Percentiles rank a stretch among this genome's conserved stretches.
Conservation (phyloP, 805 yeast species). For the Schwanniomyces occidentalis region DNA sequence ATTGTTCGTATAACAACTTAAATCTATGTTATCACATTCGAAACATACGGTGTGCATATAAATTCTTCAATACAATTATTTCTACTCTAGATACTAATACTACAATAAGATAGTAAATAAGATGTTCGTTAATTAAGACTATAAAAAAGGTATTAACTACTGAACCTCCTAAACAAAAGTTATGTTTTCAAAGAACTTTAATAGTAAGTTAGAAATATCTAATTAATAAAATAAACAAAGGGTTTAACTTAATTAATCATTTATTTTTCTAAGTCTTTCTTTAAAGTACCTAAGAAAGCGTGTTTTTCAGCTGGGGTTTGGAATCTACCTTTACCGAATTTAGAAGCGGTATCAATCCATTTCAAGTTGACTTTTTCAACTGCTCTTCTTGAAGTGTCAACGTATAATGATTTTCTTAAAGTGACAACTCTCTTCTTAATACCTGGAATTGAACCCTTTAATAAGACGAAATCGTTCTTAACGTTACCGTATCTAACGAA, state of each 20-base stretch:
- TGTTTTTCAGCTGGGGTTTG: slow-evolving; percentile 99
- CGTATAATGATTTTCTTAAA: slow-evolving; percentile 97
- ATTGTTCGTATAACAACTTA: too few species aligned
- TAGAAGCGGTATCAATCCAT: slow-evolving; percentile 99
- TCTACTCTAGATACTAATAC: too few species aligned
- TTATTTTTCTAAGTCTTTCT: slow-evolving; percentile 81
- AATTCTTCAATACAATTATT: too few species aligned
- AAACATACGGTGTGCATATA: too few species aligned
- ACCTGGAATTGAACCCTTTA: slow-evolving; percentile 99
- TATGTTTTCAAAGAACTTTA: too few species aligned
- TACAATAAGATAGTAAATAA: too few species aligned
- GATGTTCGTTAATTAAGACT: too few species aligned
- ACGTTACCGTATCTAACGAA: slow-evolving; percentile 99
- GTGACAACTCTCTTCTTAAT: slow-evolving; percentile 99
- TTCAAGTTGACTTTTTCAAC: slow-evolving; percentile 94
- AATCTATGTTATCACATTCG: too few species aligned
- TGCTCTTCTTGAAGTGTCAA: slow-evolving; percentile 97
- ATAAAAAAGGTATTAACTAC: too few species aligned
- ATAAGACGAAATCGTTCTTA: slow-evolving; percentile 95
- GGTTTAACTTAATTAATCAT: slow-evolving; percentile 7
- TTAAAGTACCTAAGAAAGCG: slow-evolving; percentile 99
- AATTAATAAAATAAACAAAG: background rate
- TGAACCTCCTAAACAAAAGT: too few species aligned
- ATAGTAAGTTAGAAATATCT: too few species aligned
- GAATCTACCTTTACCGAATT: slow-evolving; percentile 99